These are phyloP conservation scores for Nannizzia gypsea DNA, from an alignment of 2,329 filamentous ascomycete genomes.

Conservation along the genomic window DNA sequence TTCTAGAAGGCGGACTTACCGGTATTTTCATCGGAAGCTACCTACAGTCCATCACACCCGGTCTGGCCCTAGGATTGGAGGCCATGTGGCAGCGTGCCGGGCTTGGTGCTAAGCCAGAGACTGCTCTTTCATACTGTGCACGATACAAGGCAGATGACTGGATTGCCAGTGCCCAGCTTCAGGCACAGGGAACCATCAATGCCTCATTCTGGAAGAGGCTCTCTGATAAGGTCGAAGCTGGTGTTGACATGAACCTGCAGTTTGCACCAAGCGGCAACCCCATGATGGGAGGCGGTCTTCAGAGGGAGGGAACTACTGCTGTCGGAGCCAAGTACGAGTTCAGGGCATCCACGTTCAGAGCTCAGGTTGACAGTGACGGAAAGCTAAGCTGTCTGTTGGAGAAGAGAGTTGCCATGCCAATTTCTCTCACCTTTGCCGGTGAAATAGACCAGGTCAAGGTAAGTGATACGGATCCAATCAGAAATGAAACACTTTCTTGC, in stretches of 20 bases:
- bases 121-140: conserved; percentile 76
- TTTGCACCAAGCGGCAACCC: conserved; percentile 55
- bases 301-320: conserved; percentile 81
- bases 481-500: background rate
- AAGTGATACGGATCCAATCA: conserved; percentile 32
- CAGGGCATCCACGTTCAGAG: conserved; percentile 85
- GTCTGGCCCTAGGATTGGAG: conserved; percentile 77
- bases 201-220: conserved; percentile 89
- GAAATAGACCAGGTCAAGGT: conserved; percentile 95
- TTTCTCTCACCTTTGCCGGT: conserved; percentile 87
- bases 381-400: conserved; percentile 87
- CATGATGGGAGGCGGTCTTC: conserved; percentile 62
- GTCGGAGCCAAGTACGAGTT: conserved; percentile 98
- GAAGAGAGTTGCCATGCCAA: conserved; percentile 87
- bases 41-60: conserved; percentile 81
- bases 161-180: conserved; percentile 82
- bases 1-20: conserved; percentile 80
- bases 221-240: conserved; percentile 90
- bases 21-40: conserved; percentile 95
- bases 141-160: conserved; percentile 87
- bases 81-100: conserved; percentile 85
- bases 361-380: conserved; percentile 88
- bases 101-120: conserved; percentile 77
- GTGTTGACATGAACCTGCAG: conserved; percentile 85
- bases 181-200: conserved; percentile 76